Conservation (phyloP, 768 basidiomycete species). For the Suillus fuscotomentosus region DNA sequence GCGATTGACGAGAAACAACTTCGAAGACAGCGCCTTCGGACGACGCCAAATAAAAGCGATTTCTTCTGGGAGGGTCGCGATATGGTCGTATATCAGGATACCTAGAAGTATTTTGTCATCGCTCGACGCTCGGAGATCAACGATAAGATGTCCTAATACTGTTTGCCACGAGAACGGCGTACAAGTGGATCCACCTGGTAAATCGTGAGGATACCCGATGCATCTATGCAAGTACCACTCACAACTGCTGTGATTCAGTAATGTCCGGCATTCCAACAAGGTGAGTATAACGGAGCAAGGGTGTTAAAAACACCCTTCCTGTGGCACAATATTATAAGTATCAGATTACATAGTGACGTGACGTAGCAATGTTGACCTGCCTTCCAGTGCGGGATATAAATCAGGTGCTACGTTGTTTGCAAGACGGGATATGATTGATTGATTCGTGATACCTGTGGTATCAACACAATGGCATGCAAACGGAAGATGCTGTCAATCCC, state of each 20-base stretch:
- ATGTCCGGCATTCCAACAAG: neutral
- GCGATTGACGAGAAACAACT: conserved; percentile 49
- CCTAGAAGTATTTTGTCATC: conserved; percentile 13
- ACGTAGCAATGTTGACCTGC: neutral
- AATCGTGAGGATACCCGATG: neutral
- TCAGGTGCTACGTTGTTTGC: neutral
- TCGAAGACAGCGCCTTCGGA: conserved; percentile 36
- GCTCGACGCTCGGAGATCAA: neutral
- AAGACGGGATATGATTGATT: neutral
- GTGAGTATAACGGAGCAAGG: neutral
- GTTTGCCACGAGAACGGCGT: conserved; percentile 2
- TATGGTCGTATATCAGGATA: conserved; percentile 29
- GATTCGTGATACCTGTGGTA: too few relatives aligned
- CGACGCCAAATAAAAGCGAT: conserved; percentile 44
- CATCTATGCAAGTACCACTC: neutral
- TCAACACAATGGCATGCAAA: too few relatives aligned
- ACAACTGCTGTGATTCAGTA: neutral
- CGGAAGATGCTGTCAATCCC: neutral
- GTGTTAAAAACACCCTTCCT: neutral
- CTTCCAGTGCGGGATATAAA: neutral
- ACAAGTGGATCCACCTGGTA: conserved; percentile 5
- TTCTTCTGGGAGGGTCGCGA: conserved; percentile 34
- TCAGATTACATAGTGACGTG: neutral
- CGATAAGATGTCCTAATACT: neutral
- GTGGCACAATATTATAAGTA: neutral